phyloP scores from a whole-genome alignment of 23 red algal genomes.

The Cyanidiococcus yangmingshanensis region DNA sequence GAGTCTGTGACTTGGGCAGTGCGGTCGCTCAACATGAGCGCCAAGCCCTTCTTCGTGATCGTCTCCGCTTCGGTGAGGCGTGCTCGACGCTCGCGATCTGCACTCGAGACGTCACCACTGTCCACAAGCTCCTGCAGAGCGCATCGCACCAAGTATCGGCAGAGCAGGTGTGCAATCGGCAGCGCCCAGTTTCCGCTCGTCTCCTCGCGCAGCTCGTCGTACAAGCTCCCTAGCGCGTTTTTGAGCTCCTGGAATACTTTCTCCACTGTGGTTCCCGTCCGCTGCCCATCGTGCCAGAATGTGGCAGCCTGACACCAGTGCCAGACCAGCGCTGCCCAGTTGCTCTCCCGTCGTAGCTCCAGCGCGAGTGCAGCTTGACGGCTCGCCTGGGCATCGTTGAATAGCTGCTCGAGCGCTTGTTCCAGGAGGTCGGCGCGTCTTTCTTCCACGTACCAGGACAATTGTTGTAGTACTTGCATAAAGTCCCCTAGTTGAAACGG shows the following conservation, averaged over 20 bases:
- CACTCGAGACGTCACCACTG: not conserved
- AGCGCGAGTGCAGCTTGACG: not conserved
- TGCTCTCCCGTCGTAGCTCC: not conserved
- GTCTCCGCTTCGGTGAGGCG: slow-evolving; percentile 43
- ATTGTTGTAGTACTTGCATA: not conserved
- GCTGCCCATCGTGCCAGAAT: not conserved
- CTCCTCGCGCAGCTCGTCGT: slow-evolving; percentile 5
- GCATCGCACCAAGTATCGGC: not conserved
- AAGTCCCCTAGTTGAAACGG: no score
- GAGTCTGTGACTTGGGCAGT: slow-evolving; percentile 28
- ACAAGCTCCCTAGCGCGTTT: not conserved
- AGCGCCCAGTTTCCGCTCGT: not conserved
- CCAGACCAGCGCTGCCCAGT: not conserved
- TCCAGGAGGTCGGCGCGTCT: not conserved
- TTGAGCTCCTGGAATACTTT: not conserved
- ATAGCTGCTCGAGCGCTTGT: not conserved
- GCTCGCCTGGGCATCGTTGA: not conserved
- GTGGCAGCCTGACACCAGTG: not conserved
- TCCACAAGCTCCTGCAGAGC: not conserved
- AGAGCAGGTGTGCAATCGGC: not conserved
- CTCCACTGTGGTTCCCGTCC: not conserved
- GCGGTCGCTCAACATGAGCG: slow-evolving; percentile 50
- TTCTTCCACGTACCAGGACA: not conserved
- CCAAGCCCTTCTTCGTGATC: slow-evolving; percentile 51
- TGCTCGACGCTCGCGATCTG: slow-evolving; percentile 10